Evolutionary conservation across 2,329 filamentous ascomycete genomes (phyloP), one percentile per base, ranked within the genome.

Genomic region (Onygena corvina): DNA sequence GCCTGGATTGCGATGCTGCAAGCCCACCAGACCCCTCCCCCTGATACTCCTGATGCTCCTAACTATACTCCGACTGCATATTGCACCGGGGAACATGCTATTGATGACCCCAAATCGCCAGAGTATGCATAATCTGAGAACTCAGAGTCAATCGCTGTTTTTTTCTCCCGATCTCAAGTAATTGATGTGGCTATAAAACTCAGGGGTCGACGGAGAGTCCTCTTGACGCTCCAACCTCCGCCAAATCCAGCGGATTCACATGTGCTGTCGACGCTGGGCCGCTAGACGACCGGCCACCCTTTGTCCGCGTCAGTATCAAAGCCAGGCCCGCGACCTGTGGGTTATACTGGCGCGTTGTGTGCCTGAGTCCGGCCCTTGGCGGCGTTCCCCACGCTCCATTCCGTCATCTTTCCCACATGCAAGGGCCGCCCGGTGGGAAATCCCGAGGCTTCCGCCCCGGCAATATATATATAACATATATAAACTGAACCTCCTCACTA

Each of bases 401-500:
- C 21, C 38, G 42, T 46, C 42, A 20, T 27, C n/a, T n/a, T n/a
- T 46, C 25, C 25, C 42, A 46, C 42, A 46, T 46, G 42, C 30
- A 44, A 46, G 30, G 14, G 6, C 8, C 5, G 25, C 6, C 7
- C 18, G 5, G 7, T 31, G 9, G 42, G 25, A 23, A 30, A 46
- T 33, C 25, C 42, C 42, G 42, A 46, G 42, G 42, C 27, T 46
- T 33, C 14, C 50, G 11, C 30, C 50, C 20, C 29, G 27, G 14
- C 11, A 21, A 29, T 33, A 30, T 46, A 20, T 20, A 47, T 3
- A 48, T 11, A n/a, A 48, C 27, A 3, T 14, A 46, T 46, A 42
- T 49, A 18, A 40, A 29, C 23, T 8, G 16, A 14, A 29, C 9
- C 14, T 46, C n/a, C 18, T 33, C 30, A n/a, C n/a, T n/a, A n/a